These are phyloP conservation scores for Lasiosphaeria ovina DNA, from an alignment of 495 filamentous ascomycete species.

Conservation along the genomic window DNA sequence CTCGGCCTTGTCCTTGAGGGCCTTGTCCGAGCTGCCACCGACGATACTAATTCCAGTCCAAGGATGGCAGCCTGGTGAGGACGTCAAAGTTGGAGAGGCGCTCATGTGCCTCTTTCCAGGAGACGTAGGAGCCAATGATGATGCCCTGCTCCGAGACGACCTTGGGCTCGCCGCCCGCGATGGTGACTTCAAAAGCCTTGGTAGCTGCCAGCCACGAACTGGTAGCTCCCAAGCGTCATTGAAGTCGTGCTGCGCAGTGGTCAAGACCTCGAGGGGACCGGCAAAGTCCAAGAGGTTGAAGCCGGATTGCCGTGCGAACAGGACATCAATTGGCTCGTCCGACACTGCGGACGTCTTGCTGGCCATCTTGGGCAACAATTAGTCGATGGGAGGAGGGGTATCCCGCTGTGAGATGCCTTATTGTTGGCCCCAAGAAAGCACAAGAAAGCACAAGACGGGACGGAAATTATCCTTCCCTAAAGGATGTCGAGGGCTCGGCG, in stretches of 20 bases:
- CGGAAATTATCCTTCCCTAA: too few species aligned
- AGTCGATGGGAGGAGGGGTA: constrained; percentile 2
- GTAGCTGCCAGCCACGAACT: constrained; percentile 35
- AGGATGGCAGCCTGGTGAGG: too few species aligned
- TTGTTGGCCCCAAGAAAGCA: too few species aligned
- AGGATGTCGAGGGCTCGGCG: too few species aligned
- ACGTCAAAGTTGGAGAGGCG: constrained; percentile 68
- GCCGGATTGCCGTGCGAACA: constrained; percentile 49
- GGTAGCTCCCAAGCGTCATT: constrained; percentile 60
- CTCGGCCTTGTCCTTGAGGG: constrained; percentile 59
- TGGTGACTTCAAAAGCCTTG: constrained; percentile 66
- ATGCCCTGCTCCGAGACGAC: constrained; percentile 71
- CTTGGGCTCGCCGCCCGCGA: constrained; percentile 54
- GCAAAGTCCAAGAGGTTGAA: constrained; percentile 62
- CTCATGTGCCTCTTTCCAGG: constrained; percentile 62
- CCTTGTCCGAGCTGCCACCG: constrained; percentile 54
- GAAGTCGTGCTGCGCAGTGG: constrained; percentile 56
- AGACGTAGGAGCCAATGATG: constrained; percentile 68
- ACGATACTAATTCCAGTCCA: too few species aligned
- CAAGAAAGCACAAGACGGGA: too few species aligned
- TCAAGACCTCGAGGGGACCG: constrained; percentile 65
- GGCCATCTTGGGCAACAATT: constrained; percentile 43
- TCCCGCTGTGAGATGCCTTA: too few species aligned
- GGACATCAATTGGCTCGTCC: constrained; percentile 51
- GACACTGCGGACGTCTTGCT: constrained; percentile 46